phyloP scores from a whole-genome alignment of 192 early-diverging fungal species.

The Borealophlyctis nickersoniae region DNA sequence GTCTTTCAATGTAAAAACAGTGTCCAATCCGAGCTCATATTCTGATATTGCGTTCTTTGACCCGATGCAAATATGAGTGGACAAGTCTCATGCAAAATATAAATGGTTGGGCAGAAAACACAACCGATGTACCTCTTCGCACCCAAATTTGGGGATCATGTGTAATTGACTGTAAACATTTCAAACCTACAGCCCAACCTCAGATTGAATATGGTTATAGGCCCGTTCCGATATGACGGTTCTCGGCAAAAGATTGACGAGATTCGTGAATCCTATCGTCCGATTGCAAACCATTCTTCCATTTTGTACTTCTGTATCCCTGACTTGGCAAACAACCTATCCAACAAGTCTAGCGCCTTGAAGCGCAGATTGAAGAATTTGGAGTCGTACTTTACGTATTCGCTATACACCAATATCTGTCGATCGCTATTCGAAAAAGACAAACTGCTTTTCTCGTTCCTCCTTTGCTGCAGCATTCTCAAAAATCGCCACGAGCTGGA shows the following conservation, averaged over 20 bases:
- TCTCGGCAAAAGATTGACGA: slow-evolving; percentile 64
- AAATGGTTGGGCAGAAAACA: too few relatives aligned
- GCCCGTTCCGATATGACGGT: too few relatives aligned
- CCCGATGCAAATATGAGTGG: too few relatives aligned
- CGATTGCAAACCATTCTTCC: slow-evolving; percentile 63
- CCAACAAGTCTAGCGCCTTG: slow-evolving; percentile 54
- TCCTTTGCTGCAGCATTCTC: slow-evolving; percentile 55
- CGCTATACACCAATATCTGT: slow-evolving; percentile 62
- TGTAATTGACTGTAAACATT: too few relatives aligned
- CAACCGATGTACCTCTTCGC: too few relatives aligned
- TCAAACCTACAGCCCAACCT: too few relatives aligned
- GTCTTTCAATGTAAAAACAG: too few relatives aligned
- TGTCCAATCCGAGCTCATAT: too few relatives aligned
- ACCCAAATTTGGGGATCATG: too few relatives aligned
- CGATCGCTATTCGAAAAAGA: slow-evolving; percentile 69
- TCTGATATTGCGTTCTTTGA: too few relatives aligned
- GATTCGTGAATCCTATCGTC: slow-evolving; percentile 61
- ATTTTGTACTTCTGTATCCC: slow-evolving; percentile 65
- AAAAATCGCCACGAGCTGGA: slow-evolving; percentile 50
- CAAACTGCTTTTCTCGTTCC: slow-evolving; percentile 65
- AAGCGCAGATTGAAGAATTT: slow-evolving; percentile 63
- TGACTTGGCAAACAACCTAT: slow-evolving; percentile 52
- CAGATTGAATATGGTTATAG: too few relatives aligned
- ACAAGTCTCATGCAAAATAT: too few relatives aligned
- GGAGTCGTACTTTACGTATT: slow-evolving; percentile 63